Evolutionary conservation across 352 stramenopile genomes (phyloP).

Genomic region (Phytopythium oedochilum): DNA sequence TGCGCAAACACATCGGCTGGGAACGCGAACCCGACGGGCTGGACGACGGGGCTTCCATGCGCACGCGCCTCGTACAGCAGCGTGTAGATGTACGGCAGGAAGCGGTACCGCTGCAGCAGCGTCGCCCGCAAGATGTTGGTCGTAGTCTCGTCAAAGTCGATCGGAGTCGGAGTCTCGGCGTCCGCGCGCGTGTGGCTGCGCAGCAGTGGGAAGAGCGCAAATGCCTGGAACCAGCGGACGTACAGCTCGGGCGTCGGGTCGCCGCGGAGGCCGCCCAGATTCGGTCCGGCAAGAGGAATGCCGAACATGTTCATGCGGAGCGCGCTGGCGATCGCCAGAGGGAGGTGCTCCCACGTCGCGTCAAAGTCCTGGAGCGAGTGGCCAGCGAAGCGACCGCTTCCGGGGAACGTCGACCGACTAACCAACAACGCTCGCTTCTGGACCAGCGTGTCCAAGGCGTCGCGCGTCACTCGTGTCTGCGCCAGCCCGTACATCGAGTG

Average conservation of each 20-base stretch:
- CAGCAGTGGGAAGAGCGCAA: conserved; percentile 73
- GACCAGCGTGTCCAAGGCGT: conserved; percentile 43
- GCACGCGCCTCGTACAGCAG: conserved; percentile 59
- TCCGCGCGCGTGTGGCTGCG: conserved; percentile 59
- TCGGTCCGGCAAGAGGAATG: conserved; percentile 60
- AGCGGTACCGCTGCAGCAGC: conserved; percentile 56
- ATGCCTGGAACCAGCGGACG: conserved; percentile 80
- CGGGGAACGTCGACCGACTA: conserved; percentile 65
- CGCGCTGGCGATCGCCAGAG: conserved; percentile 59
- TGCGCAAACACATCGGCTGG: conserved; percentile 30
- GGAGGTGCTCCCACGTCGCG: conserved; percentile 79
- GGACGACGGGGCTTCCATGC: conserved; percentile 39
- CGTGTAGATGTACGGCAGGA: conserved; percentile 86
- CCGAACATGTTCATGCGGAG: conserved; percentile 80
- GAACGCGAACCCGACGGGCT: conserved; percentile 64
- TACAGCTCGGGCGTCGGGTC: conserved; percentile 62
- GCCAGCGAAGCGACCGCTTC: conserved; percentile 50
- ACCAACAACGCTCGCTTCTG: conserved; percentile 60
- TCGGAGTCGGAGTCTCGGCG: conserved; percentile 36
- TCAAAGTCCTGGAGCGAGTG: conserved; percentile 50
- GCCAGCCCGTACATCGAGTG: conserved; percentile 81
- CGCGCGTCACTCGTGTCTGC: conserved; percentile 45
- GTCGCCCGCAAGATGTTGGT: conserved; percentile 61
- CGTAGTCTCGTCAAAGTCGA: conserved; percentile 62
- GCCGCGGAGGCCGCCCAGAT: conserved; percentile 51